A percentile compares a stretch with the other conserved stretches of the same genome.
These are phyloP conservation scores for Phytophthora litchii DNA, from an alignment of 352 stramenopile species.

Conservation along the genomic window DNA sequence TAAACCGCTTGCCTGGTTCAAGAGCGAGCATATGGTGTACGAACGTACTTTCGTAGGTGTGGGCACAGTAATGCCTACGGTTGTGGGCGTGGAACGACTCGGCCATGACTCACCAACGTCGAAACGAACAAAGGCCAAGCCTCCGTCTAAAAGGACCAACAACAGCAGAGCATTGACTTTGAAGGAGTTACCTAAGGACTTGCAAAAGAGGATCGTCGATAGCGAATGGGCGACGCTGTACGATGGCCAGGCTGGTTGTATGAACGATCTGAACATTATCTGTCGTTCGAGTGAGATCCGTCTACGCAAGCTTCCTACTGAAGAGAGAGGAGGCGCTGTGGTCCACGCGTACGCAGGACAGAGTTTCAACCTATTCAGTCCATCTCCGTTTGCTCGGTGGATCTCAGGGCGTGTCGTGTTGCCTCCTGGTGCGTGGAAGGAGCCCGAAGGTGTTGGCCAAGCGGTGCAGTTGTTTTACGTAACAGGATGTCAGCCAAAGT, in stretches of 20 bases:
- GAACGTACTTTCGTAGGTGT: slow-evolving; percentile 84
- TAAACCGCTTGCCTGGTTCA: slow-evolving; percentile 90
- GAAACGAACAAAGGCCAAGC: slow-evolving; percentile 47
- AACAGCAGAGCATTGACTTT: slow-evolving; percentile 41
- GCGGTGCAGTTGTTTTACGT: slow-evolving; percentile 96
- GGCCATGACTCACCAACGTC: slow-evolving; percentile 62
- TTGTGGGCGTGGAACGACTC: slow-evolving; percentile 70
- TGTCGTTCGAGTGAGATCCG: slow-evolving; percentile 77
- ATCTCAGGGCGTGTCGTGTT: slow-evolving; percentile 93
- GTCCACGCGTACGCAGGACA: slow-evolving; percentile 73
- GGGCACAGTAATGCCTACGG: slow-evolving; percentile 79
- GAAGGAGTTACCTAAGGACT: slow-evolving; percentile 54
- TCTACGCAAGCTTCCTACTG: slow-evolving; percentile 68
- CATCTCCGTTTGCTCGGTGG: slow-evolving; percentile 78
- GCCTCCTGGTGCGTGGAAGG: slow-evolving; percentile 94
- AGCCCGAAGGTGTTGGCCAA: slow-evolving; percentile 93
- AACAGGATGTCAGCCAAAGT: slow-evolving; percentile 82
- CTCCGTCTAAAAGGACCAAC: slow-evolving; percentile 43
- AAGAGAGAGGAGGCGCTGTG: slow-evolving; percentile 51
- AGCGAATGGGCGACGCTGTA: slow-evolving; percentile 80
- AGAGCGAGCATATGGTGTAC: slow-evolving; percentile 87
- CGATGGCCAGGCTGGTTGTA: slow-evolving; percentile 53
- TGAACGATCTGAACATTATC: slow-evolving; percentile 86
- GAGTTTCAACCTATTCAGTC: slow-evolving; percentile 87
- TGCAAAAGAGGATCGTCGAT: slow-evolving; percentile 61